Evolutionary conservation across 306 rosid species (phyloP), one percentile per base, ranked within the genome.

Genomic region (Vigna hirtella): DNA sequence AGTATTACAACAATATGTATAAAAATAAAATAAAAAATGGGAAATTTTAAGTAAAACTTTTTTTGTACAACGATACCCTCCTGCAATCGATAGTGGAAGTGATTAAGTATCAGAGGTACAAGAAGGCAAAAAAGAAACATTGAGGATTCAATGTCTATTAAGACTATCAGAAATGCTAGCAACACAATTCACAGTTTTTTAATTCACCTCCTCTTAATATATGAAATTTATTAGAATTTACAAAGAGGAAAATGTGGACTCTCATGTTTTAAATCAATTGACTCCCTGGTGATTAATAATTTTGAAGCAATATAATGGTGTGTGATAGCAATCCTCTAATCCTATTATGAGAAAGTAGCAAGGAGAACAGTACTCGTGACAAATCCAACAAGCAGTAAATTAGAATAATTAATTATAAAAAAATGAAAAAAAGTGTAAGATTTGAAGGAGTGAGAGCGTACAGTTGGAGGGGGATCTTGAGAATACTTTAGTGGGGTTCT

Each of bases 401-500:
- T 14, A 59, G 50, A 14, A 9, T 2, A 53, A 79, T 15, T 43
- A 47, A 26, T 24, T 2, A 26, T 12, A 7, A 52, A 66, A 34
- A 42, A 48, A 62, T 3, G 67, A 24, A 68, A 51, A 51, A 30
- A 70, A 49, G 10, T 28, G 42, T 2, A 26, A 9, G 28, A 70
- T 51, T 36, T 59, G 17, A 57, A 70, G 14, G 48, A 70, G 66
- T 20, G 66, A 28, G 61, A 40, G 59, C 86, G 51, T 86, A 85
- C 94, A 40, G 67, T 74, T 51, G 90, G 62, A 66, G 24, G 49
- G 28, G 84, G 63, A 75, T 75, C 79, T 47, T 47, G 80, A 42
- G 89, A 77, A 43, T 82, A 50, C 20, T 26, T 66, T 83, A 92
- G 78, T 77, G 74, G 76, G 48, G 62, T 45, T 47, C 76, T 65